phyloP scores from a whole-genome alignment of 106 monocot species.

The Triglochin maritima region DNA sequence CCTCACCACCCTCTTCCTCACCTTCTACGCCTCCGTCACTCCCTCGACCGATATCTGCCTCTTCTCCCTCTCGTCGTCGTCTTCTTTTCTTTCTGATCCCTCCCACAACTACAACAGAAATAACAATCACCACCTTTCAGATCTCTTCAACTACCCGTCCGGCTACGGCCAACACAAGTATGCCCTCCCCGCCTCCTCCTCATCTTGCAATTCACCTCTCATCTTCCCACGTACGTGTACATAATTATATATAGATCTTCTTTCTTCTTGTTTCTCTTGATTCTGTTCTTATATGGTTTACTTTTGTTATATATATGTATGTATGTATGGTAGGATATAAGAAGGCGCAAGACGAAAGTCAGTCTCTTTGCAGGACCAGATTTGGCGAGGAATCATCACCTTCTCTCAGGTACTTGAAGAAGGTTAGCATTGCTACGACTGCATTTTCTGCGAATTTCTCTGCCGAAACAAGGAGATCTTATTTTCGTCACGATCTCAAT shows the following conservation, averaged over 20 bases:
- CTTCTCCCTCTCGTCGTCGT: constrained; percentile 18
- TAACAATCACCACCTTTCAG: neutral
- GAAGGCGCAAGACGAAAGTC: constrained; percentile 45
- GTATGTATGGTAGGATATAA: constrained; percentile 29
- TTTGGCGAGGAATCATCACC: constrained; percentile 11
- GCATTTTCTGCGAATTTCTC: constrained; percentile 71
- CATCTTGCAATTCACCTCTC: constrained; percentile 52
- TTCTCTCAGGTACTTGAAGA: constrained; percentile 36
- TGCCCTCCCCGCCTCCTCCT: constrained; percentile 48
- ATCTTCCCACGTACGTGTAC: constrained; percentile 42
- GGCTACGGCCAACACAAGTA: constrained; percentile 87
- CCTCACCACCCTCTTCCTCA: constrained; percentile 55
- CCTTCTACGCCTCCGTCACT: constrained; percentile 53
- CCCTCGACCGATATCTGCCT: neutral
- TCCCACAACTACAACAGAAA: too few relatives aligned
- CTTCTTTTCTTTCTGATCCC: neutral
- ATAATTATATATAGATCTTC: neutral
- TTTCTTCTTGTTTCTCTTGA: too few relatives aligned
- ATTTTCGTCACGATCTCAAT: constrained; percentile 26
- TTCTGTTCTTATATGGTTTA: neutral
- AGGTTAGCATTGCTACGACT: constrained; percentile 1
- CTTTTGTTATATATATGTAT: neutral
- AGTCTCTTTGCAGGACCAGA: constrained; percentile 16
- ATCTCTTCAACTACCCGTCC: constrained; percentile 48
- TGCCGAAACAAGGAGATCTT: constrained; percentile 35